Base-by-base conservation (phyloP, 495 filamentous ascomycete species). In the Lophiostoma macrostomum region DNA sequence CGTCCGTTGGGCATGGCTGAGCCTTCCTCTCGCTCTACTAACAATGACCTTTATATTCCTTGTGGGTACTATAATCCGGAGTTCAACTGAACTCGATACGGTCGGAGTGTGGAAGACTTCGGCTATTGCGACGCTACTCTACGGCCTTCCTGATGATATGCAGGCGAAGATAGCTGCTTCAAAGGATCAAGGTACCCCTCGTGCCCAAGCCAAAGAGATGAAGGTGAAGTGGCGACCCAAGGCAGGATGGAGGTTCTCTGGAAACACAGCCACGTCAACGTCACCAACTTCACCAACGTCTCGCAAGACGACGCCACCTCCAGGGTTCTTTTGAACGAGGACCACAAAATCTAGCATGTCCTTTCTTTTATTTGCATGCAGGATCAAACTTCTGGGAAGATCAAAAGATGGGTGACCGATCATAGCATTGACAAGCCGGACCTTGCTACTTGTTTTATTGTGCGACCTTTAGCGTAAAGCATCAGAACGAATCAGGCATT, bases 71-170 rank as follows among this genome's bases (percentile, higher is more conserved):
- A 38, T 60, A 12, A 30, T 60, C 32, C 50, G 44, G 35, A 60
- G 56, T 35, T 49, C 34, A 11, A 39, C 23, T 22, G 54, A 58
- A 20, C 35, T 52, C 18, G 43, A 24, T 23, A 5, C 7, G 4
- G 39, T 55, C 25, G 52, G 42, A 13, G 44, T 55, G 30, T 60
- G 38, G 42, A 60, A 60, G 38, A 60, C 56, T 8, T 60, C 56
- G 13, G 50, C 56, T 18, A 44, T 60, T 28, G 56, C 56, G 18
- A 50, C 44, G 11, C 56, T 60, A n/a, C 44, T 60, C 29, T 39
- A 60, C 38, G 56, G 56, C 22, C 35, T 60, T 16, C 41, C 35
- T 8, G 50, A 50, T 12, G 43, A 46, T 20, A 49, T 50, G 30
- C 56, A 37, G 43, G 34, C 43, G 27, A 48, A 55, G 41, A 37